These are phyloP conservation scores for Coemansia sp. DNA, from an alignment of 192 early-diverging fungal species.

Conservation along the genomic window DNA sequence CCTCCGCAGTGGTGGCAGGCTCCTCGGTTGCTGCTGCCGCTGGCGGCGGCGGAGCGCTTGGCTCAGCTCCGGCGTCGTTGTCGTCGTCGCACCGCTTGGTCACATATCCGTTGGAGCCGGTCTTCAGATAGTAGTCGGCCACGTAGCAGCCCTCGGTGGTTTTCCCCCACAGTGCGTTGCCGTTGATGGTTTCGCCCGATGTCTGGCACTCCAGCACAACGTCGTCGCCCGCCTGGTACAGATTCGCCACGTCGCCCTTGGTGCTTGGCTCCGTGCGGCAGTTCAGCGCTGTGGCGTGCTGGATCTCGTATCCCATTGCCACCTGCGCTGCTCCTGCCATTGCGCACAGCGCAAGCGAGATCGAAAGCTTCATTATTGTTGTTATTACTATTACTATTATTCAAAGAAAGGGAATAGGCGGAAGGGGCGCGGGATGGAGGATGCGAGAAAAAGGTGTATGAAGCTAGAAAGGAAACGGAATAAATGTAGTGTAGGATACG, in stretches of 20 bases:
- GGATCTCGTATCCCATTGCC: conserved; percentile 16
- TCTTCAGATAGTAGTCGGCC: conserved; percentile 50
- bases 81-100: conserved; percentile 14
- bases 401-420: too few species aligned
- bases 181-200: conserved; percentile 24
- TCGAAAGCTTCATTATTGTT: conserved; percentile 1
- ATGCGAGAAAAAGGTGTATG: too few species aligned
- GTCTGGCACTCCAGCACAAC: conserved; percentile 35
- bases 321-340: conserved; percentile 2
- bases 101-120: conserved; percentile 35
- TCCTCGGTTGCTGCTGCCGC: neutral
- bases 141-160: conserved; percentile 51
- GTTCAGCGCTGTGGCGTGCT: conserved; percentile 10
- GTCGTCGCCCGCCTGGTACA: conserved; percentile 2
- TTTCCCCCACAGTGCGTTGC: conserved; percentile 50
- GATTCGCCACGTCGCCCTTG: neutral
- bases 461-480: too few species aligned
- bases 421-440: too few species aligned
- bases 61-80: too few species aligned
- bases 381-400: too few species aligned
- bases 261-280: conserved; percentile 17
- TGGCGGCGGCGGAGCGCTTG: too few species aligned
- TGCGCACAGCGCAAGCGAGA: conserved; percentile 1
- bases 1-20: neutral
- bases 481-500: too few species aligned